Conservation (phyloP, 2,329 filamentous ascomycete species). For the Penicillium oxalicum region DNA sequence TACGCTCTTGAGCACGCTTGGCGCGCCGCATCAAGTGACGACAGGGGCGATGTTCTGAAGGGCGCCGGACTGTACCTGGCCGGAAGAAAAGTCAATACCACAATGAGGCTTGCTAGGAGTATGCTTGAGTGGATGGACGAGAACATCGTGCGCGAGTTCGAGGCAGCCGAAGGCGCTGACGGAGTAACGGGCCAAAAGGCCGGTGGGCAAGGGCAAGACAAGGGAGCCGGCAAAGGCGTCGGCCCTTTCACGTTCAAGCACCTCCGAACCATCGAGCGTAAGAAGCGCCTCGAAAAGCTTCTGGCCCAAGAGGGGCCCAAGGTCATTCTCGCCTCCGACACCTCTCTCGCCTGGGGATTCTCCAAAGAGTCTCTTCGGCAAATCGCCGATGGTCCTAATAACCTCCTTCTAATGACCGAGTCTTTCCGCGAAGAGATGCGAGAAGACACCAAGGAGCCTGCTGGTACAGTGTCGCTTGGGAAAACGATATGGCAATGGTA, state of each 20-base stretch:
- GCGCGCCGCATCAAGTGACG: constrained; percentile 58
- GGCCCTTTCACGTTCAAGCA: constrained; percentile 89
- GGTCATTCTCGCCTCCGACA: constrained; percentile 88
- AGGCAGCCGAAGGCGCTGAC: constrained; percentile 51
- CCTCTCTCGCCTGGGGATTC: constrained; percentile 90
- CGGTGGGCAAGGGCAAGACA: constrained; percentile 30
- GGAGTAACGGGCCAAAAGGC: constrained; percentile 32
- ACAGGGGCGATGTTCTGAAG: constrained; percentile 47
- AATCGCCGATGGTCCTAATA: constrained; percentile 69
- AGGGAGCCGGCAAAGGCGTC: constrained; percentile 39
- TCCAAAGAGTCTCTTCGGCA: constrained; percentile 71
- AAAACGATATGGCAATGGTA: constrained; percentile 75
- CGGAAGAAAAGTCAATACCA: constrained; percentile 77
- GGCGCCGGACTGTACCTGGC: constrained; percentile 67
- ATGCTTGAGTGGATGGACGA: constrained; percentile 99
- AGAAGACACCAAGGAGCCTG: constrained; percentile 24
- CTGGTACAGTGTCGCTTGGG: constrained; percentile 55
- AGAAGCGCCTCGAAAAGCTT: constrained; percentile 69
- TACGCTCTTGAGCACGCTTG: constrained; percentile 91
- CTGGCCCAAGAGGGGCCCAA: constrained; percentile 48
- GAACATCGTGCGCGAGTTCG: constrained; percentile 85
- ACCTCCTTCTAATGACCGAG: constrained; percentile 83
- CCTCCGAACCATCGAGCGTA: constrained; percentile 74
- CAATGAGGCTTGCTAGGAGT: constrained; percentile 83
- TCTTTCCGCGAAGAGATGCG: constrained; percentile 37